Conservation (phyloP, 306 rosid genomes). For the Casuarina cunninghamiana region DNA sequence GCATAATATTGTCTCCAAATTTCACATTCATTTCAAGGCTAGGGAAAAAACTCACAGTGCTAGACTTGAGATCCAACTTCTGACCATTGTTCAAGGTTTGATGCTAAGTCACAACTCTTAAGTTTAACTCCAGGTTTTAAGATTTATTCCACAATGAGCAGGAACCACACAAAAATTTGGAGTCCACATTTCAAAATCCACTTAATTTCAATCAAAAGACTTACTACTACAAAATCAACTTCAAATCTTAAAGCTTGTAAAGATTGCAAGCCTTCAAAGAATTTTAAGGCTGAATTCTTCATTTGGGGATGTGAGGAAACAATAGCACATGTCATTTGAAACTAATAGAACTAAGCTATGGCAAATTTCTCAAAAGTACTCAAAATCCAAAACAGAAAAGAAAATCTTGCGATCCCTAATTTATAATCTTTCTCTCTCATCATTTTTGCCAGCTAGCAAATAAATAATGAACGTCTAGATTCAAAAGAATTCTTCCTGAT, state of each 20-base stretch:
- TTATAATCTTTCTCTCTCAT: not conserved
- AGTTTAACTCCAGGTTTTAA: too few relatives aligned
- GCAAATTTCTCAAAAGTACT: not conserved
- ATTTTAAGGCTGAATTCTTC: not conserved
- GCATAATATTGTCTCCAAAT: not conserved
- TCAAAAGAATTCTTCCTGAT: not conserved
- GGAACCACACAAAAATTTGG: not conserved
- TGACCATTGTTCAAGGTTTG: not conserved
- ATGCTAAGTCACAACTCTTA: not conserved
- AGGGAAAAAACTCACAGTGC: not conserved
- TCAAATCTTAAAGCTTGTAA: not conserved
- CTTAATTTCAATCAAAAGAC: not conserved
- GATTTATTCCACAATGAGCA: not conserved
- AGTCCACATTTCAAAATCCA: not conserved
- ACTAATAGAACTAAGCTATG: not conserved
- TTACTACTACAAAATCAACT: not conserved
- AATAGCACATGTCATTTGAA: not conserved
- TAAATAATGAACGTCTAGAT: not conserved
- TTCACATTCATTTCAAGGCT: not conserved
- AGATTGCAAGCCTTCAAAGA: not conserved
- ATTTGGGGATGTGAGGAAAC: not conserved
- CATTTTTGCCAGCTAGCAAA: slow-evolving; percentile 15
- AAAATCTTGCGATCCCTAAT: not conserved
- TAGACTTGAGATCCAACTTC: not conserved
- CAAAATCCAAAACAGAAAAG: not conserved